Base-by-base conservation (phyloP, 768 basidiomycete genomes). In the Holtermannia corniformis region DNA sequence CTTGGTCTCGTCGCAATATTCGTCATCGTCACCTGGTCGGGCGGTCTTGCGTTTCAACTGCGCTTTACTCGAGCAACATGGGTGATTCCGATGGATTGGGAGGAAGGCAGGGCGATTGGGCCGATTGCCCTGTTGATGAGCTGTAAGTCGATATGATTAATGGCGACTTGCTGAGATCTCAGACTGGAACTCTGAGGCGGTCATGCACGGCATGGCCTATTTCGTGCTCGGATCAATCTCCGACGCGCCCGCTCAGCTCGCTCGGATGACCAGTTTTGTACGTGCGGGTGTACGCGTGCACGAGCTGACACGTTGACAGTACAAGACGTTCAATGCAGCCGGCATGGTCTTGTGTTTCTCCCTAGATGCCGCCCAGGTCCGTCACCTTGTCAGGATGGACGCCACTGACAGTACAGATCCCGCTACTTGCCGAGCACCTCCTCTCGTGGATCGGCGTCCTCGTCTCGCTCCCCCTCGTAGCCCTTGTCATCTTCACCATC, bases 361-460 rank as follows among this genome's bases (percentile, higher is more conserved):
- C 24, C 76, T 78, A 75, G 77, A 78, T 61, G 77, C 77, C 2
- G 74, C 74, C n/a, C n/a, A n/a, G n/a, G n/a, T n/a, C n/a, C n/a
- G n/a, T n/a, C n/a, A n/a, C n/a, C n/a, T n/a, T n/a, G n/a, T n/a
- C n/a, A n/a, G n/a, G n/a, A n/a, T n/a, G n/a, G n/a, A n/a, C n/a
- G n/a, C n/a, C n/a, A n/a, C n/a, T n/a, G n/a, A n/a, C n/a, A n/a
- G n/a, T n/a, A n/a, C n/a, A n/a, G n/a, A 75, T 76, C 19, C 75
- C 76, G 24, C 75, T 66, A 61, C 67, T 78, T n/a, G 77, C 75
- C 61, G 77, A 78, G 58, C 65, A 64, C 52, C 63, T 72, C 20
- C 54, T 57, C 24, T 61, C 57, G n/a, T 57, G 55, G 51, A 40
- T 61, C 12, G 48, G 63, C 37, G 47, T 60, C 44, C 52, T 65